Conservation (phyloP, 108 stramenopile species). For the Cyclotella choctawhatcheeana region DNA sequence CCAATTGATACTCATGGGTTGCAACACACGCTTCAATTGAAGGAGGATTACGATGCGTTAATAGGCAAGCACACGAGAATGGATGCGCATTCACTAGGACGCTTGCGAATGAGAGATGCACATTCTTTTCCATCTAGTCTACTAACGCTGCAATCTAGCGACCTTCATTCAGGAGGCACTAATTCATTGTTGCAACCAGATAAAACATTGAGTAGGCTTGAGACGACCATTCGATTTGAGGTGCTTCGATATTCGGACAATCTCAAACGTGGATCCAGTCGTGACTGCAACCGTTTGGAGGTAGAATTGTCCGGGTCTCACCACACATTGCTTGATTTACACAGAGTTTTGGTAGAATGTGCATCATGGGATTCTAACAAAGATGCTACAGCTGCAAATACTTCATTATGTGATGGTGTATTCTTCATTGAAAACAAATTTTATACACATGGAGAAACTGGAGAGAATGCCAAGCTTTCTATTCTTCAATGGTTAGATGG, state of each 20-base stretch:
- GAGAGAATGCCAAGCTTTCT: constrained; percentile 12
- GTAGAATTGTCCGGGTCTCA: constrained; percentile 73
- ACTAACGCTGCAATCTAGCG: background rate
- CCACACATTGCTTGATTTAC: constrained; percentile 77
- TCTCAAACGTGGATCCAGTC: constrained; percentile 50
- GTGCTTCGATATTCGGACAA: constrained; percentile 54
- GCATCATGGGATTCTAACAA: constrained; percentile 11
- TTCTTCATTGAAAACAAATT: constrained; percentile 83
- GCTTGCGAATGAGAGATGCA: constrained; percentile 67
- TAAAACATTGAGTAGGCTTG: constrained; percentile 27
- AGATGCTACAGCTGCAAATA: background rate
- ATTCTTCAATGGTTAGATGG: constrained; percentile 39
- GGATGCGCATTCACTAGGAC: constrained; percentile 61
- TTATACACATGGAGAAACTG: constrained; percentile 62
- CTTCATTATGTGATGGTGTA: constrained; percentile 46
- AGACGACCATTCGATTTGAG: constrained; percentile 68
- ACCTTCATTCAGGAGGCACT: background rate
- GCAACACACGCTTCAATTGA: constrained; percentile 51
- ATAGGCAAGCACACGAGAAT: constrained; percentile 39
- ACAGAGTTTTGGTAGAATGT: constrained; percentile 64
- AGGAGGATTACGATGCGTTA: constrained; percentile 42
- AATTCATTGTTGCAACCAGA: background rate
- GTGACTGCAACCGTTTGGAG: constrained; percentile 66
- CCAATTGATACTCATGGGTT: constrained; percentile 41
- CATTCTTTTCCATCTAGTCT: constrained; percentile 55